A percentile compares a stretch with the other conserved stretches of the same genome.
These are phyloP conservation scores for Aspergillus alliaceus DNA, from an alignment of 2,329 filamentous ascomycete genomes.

Conservation along the genomic window DNA sequence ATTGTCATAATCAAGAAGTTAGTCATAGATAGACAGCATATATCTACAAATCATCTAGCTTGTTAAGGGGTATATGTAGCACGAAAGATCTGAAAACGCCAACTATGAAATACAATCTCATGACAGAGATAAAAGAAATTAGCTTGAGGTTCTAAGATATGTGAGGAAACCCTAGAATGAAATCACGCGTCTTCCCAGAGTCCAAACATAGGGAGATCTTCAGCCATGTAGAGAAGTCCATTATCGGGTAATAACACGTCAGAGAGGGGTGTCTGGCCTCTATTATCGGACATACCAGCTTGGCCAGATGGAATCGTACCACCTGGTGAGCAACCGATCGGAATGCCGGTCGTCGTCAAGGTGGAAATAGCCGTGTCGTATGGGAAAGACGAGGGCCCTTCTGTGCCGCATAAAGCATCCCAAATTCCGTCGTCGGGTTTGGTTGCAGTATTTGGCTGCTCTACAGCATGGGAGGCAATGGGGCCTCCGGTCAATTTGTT, in stretches of 20 bases:
- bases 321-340: conserved; percentile 32
- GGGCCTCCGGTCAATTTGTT: conserved; percentile 19
- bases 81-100: no score
- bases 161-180: no score
- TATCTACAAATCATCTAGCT: neutral
- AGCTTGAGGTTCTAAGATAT: no score
- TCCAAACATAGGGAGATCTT: conserved; percentile 34
- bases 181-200: conserved; percentile 29
- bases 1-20: neutral
- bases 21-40: neutral
- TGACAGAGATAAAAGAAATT: neutral
- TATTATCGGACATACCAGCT: conserved; percentile 12
- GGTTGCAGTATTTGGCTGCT: conserved; percentile 7
- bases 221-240: conserved; percentile 35
- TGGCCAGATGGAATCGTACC: conserved; percentile 25
- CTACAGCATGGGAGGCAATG: conserved; percentile 14
- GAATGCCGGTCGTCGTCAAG: conserved; percentile 34
- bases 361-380: conserved; percentile 34
- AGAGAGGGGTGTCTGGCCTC: conserved; percentile 32
- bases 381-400: conserved; percentile 20
- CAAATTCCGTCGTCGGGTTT: conserved; percentile 27
- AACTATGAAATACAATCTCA: no score
- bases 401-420: conserved; percentile 27
- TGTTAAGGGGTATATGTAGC: neutral
- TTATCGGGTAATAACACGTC: conserved; percentile 34